phyloP scores from a whole-genome alignment of 2,329 filamentous ascomycete species.

The Chrysoporthe deuterocubensis region DNA sequence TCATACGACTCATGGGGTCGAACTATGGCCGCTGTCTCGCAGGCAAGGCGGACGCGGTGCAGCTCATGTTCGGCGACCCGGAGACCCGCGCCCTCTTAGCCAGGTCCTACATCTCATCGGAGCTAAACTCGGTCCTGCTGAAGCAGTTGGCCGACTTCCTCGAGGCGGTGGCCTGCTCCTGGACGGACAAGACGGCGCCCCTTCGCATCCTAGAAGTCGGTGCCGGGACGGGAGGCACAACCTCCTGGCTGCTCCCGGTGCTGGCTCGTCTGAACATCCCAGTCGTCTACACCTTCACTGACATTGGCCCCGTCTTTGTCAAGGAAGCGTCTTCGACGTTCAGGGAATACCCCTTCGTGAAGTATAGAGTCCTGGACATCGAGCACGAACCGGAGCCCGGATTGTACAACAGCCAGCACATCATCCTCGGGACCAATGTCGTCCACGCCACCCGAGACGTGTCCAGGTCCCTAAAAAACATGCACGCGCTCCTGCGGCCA shows the following conservation, averaged over 20 bases:
- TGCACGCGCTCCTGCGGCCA: conserved; percentile 34
- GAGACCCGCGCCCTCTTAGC: too few relatives aligned
- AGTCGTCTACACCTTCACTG: conserved; percentile 47
- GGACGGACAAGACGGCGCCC: too few relatives aligned
- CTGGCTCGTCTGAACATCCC: conserved; percentile 28
- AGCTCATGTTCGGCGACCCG: too few relatives aligned
- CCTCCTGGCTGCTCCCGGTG: background rate
- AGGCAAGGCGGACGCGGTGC: too few relatives aligned
- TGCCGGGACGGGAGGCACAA: too few relatives aligned
- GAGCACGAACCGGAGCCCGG: conserved; percentile 32
- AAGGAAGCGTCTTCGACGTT: conserved; percentile 28
- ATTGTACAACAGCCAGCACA: conserved; percentile 32
- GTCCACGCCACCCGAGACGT: conserved; percentile 41
- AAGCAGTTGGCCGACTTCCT: too few relatives aligned
- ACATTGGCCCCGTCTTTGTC: conserved; percentile 42
- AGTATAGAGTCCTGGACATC: conserved; percentile 36
- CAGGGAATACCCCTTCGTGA: conserved; percentile 30
- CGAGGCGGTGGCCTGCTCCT: too few relatives aligned
- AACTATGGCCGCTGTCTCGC: too few relatives aligned
- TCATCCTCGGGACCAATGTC: conserved; percentile 41
- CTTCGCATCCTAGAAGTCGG: too few relatives aligned
- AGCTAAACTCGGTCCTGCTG: too few relatives aligned
- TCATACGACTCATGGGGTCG: too few relatives aligned
- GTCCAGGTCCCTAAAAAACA: conserved; percentile 29
- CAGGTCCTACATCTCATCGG: too few relatives aligned